Base-by-base conservation (phyloP, 768 basidiomycete genomes). In the Cubamyces lactineus region DNA sequence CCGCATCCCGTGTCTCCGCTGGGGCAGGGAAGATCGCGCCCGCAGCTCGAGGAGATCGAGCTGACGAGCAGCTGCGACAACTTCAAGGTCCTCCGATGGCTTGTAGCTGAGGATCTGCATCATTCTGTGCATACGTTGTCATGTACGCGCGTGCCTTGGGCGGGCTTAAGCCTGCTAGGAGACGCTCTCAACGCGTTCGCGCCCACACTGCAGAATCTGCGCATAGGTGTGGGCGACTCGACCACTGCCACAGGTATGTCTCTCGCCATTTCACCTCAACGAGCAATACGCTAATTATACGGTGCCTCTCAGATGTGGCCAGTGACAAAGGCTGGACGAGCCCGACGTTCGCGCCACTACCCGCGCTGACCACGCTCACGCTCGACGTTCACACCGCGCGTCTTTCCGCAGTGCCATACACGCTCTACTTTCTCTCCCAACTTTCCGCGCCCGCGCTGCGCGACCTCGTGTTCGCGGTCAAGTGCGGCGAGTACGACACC, bases 41-140 rank as follows among this genome's bases (percentile, higher is more conserved):
- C 62, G 7, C 43, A 34, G 47, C 51, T 63, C 24, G 57, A 58
- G 23, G 50, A 23, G 4, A 42, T 59, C 34, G 62, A 59, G 46
- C n/a, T 63, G 11, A 59, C 57, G 21, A 63, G 62, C 47, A 45
- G 19, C 43, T 55, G 62, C 40, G 62, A 63, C 42, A 53, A 59
- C 50, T 59, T 63, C 57, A 54, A 54, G 47, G 57, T 59, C 21
- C 62, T 59, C 21, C 15, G 21, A n/a, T 63, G 62, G 62, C 62
- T 63, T 26, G 53, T 55, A 15, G 57, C 51, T 0, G 21, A 59
- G 26, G 45, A 26, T 23, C 34, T 63, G 17, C 62, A 63, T 40
- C 51, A 21, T 24, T 28, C 40, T 8, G 53, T 63, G 5, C 52
- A 54, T 48, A 54, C 52, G 21, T 13, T 59, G 21, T 59, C 62